Conservation (phyloP, 192 early-diverging fungal genomes). For the Podila epigama region DNA sequence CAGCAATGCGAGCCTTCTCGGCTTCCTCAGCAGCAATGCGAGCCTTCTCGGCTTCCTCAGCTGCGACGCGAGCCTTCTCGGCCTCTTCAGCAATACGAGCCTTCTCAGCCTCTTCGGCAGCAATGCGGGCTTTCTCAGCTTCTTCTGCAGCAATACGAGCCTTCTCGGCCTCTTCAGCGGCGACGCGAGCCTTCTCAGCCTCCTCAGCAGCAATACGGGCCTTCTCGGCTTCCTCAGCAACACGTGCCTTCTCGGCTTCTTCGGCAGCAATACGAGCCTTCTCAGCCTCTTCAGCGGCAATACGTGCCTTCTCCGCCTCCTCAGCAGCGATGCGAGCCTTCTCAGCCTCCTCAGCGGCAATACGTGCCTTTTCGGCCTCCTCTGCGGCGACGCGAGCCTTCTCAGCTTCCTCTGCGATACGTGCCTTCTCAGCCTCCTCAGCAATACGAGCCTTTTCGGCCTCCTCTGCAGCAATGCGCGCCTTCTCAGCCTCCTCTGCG, state of each 20-base stretch:
- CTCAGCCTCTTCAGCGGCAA: conserved; percentile 7
- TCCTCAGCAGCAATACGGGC: conserved; percentile 8
- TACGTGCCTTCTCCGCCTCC: conserved; percentile 1
- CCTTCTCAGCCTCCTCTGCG: conserved; percentile 7
- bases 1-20: neutral
- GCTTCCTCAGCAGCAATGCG: conserved; percentile 1
- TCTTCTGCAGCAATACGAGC: conserved; percentile 6
- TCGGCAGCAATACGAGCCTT: neutral
- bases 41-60: conserved; percentile 17
- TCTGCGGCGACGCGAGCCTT: conserved; percentile 15
- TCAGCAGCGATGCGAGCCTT: conserved; percentile 12
- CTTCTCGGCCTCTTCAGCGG: neutral
- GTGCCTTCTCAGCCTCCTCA: neutral
- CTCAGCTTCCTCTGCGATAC: conserved; percentile 12
- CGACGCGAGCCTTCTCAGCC: neutral
- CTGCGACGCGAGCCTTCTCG: neutral
- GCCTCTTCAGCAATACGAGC: neutral
- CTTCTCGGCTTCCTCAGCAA: conserved; percentile 6
- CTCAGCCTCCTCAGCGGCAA: conserved; percentile 17
- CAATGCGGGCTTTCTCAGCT: conserved; percentile 1
- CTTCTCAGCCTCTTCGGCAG: conserved; percentile 8
- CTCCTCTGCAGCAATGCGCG: conserved; percentile 11
- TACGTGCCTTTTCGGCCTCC: conserved; percentile 13
- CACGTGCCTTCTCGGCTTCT: conserved; percentile 4
- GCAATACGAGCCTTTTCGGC: neutral